Percentiles rank a stretch among this genome's conserved stretches.
Conservation (phyloP, 148 eudicot species). For the Camellia japonica region DNA sequence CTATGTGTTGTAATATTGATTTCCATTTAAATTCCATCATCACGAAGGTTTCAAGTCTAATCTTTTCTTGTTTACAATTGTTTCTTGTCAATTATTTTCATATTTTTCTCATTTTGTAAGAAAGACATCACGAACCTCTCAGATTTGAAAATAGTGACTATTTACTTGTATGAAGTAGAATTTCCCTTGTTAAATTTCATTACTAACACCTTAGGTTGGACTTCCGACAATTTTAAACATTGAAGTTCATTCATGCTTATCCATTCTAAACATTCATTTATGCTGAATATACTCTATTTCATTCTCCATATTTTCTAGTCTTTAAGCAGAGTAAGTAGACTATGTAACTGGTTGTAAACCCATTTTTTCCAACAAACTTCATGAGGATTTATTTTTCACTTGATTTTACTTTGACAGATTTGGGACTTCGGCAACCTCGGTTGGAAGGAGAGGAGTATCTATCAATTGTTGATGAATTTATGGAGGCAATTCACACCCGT, state of each 20-base stretch:
- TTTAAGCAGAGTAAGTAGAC: neutral
- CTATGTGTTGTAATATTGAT: no score
- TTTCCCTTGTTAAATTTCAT: neutral
- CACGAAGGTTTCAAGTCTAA: no score
- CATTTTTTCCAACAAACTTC: neutral
- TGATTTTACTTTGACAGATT: slow-evolving; percentile 54
- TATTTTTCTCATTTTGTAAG: no score
- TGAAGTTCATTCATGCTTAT: neutral
- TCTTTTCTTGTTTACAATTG: no score
- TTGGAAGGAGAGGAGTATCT: slow-evolving; percentile 96
- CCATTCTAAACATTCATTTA: neutral
- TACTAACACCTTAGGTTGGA: neutral
- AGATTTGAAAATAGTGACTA: neutral
- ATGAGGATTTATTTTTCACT: slow-evolving; percentile 16
- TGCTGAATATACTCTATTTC: neutral
- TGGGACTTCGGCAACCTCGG: slow-evolving; percentile 89
- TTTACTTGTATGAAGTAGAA: neutral
- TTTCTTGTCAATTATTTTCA: no score
- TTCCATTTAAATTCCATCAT: no score
- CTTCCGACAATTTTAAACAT: neutral
- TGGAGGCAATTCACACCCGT: slow-evolving; percentile 93
- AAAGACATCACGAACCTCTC: neutral
- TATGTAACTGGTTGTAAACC: neutral
- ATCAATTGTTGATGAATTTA: slow-evolving; percentile 81
- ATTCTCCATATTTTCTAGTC: neutral